A percentile compares a stretch with the other conserved stretches of the same genome.
Conservation (phyloP, 139 green algal genomes). For the Micromonas commoda region DNA sequence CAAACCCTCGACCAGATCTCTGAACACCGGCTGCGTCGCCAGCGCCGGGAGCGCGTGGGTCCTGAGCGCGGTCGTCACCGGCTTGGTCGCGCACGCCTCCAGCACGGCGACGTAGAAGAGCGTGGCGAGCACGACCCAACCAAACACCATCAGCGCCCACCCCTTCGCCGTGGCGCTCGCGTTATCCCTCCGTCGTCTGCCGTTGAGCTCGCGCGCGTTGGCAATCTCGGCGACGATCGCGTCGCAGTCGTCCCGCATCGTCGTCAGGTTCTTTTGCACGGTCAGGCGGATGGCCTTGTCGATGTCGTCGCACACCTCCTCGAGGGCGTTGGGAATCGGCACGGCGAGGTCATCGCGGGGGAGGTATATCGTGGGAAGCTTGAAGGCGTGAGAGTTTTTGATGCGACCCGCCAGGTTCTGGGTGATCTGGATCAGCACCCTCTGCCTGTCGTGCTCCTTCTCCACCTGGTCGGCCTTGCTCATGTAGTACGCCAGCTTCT, state of each 20-base stretch:
- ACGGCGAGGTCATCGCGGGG: conserved; percentile 46
- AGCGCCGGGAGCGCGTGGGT: not conserved
- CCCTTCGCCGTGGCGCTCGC: not conserved
- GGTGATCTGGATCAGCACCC: conserved; percentile 59
- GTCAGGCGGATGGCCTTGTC: conserved; percentile 57
- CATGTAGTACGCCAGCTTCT: conserved; percentile 74
- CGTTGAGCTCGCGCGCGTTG: conserved; percentile 16
- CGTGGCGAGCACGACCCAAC: not conserved
- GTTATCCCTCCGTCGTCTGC: not conserved
- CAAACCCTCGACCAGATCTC: conserved; percentile 3
- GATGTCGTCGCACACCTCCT: conserved; percentile 57
- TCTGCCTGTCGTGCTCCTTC: conserved; percentile 48
- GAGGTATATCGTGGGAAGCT: conserved; percentile 50
- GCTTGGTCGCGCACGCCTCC: not conserved
- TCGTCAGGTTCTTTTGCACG: conserved; percentile 55
- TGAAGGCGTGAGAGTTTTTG: conserved; percentile 62
- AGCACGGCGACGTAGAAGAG: not conserved
- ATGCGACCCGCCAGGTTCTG: conserved; percentile 39
- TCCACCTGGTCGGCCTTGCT: conserved; percentile 63
- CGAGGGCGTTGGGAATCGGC: conserved; percentile 62
- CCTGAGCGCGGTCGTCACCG: not conserved
- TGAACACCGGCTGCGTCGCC: not conserved
- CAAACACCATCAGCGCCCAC: not conserved
- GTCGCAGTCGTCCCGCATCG: conserved; percentile 54
- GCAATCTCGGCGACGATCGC: conserved; percentile 33